Base-by-base conservation (phyloP, 2,329 filamentous ascomycete genomes). In the Colletotrichum sp. region DNA sequence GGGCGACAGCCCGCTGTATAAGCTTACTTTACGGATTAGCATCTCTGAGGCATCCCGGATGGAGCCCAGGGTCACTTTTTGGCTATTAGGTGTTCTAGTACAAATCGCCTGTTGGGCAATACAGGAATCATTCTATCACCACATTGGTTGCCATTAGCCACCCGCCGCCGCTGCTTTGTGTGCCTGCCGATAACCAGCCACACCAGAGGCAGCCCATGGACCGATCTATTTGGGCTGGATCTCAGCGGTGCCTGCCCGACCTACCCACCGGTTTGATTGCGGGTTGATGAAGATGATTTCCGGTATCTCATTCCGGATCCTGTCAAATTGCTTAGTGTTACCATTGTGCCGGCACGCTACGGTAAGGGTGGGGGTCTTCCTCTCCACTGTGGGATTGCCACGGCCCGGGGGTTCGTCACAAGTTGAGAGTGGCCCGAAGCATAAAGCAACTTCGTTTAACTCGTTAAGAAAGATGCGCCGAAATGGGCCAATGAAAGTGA, bases 291-390 rank as follows among this genome's bases (percentile, higher is more conserved):
- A 71, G 16, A 7, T 43, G 27, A 32, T 32, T 39, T 27, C 69
- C 52, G 28, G 56, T 56, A 69, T 69, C 12, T 22, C 58, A 52
- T 39, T 62, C 32, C 43, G 25, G 22, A 48, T 56, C 64, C 28
- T 65, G 65, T 66, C 70, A 74, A 76, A 74, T 74, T 76, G 65
- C 64, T 64, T 67, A 65, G 58, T 73, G 70, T 62, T 68, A 75
- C 70, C 70, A 27, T 75, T 64, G 36, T 56, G 32, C 27, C 64
- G 69, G 62, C 43, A 71, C 55, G 52, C 62, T 72, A 52, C 62
- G 55, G 73, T 56, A 22, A 43, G 22, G 18, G 68, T 71, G 58
- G 68, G 68, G 68, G 64, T 22, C 43, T 58, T 7, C 12, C 16
- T 61, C 67, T 39, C 25, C 61, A 71, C 39, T 61, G 61, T 66